Evolutionary conservation across 352 stramenopile species (phyloP).

Genomic region (Phytopythium cucurbitacearum): DNA sequence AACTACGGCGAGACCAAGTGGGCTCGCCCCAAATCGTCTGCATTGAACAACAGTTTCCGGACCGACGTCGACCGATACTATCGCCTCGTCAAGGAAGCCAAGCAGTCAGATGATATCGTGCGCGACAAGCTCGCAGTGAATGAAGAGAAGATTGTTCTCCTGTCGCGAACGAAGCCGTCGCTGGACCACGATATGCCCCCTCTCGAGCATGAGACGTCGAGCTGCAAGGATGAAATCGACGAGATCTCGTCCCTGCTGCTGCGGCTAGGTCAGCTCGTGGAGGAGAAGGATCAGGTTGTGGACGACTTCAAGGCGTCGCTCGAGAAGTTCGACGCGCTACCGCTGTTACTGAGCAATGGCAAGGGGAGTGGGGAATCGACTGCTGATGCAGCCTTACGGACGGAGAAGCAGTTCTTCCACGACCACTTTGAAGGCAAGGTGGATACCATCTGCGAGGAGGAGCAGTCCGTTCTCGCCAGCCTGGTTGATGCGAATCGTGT

Average conservation of each 20-base stretch:
- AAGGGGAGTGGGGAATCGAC: conserved; percentile 13
- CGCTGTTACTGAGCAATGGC: conserved; percentile 32
- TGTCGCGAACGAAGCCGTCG: conserved; percentile 44
- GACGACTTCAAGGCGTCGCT: conserved; percentile 42
- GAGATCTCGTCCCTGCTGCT: conserved; percentile 45
- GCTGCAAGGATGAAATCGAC: conserved; percentile 48
- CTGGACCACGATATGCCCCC: conserved; percentile 53
- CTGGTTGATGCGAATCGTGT: conserved; percentile 38
- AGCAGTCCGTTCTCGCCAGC: conserved; percentile 31
- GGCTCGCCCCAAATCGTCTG: conserved; percentile 41
- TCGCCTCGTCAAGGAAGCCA: conserved; percentile 65
- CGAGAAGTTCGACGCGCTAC: conserved; percentile 58
- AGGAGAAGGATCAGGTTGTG: conserved; percentile 61
- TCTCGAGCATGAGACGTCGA: conserved; percentile 43
- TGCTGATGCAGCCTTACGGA: conserved; percentile 31
- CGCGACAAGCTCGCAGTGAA: conserved; percentile 38
- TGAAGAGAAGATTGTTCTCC: conserved; percentile 25
- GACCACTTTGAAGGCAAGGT: conserved; percentile 60
- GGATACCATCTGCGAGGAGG: conserved; percentile 43
- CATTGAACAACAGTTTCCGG: conserved; percentile 54
- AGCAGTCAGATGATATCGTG: conserved; percentile 63
- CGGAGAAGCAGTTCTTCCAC: conserved; percentile 57
- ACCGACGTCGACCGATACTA: conserved; percentile 72
- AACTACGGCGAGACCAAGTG: conserved; percentile 64
- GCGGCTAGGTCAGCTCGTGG: conserved; percentile 39